A percentile compares a stretch with the other conserved stretches of the same genome.
phyloP scores from a whole-genome alignment of 2,329 filamentous ascomycete species.

The Colletotrichum cuscutae region DNA sequence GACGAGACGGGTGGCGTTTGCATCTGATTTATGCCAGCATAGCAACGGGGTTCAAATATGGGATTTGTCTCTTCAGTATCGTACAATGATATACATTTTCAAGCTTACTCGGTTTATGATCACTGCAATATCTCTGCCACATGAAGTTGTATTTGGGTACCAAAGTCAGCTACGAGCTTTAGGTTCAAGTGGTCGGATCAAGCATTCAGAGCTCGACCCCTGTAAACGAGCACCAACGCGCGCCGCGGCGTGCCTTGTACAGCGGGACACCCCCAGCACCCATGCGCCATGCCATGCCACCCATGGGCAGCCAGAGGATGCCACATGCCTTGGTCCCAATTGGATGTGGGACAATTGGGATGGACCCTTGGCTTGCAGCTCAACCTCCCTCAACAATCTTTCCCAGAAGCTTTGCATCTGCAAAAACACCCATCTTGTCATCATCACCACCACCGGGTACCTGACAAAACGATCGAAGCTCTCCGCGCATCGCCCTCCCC shows the following conservation, averaged over 20 bases:
- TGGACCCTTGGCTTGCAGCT: slow-evolving; percentile 28
- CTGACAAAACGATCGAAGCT: not conserved
- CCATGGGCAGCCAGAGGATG: not conserved
- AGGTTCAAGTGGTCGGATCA: not conserved
- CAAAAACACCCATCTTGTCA: not conserved
- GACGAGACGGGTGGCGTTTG: not conserved
- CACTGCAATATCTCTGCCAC: not conserved
- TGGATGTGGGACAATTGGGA: slow-evolving; percentile 1
- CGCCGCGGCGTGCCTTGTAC: slow-evolving; percentile 13
- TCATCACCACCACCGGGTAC: too few species aligned
- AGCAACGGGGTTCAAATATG: slow-evolving; percentile 19
- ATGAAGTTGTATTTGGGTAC: too few species aligned
- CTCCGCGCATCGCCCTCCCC: not conserved
- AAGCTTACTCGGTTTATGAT: not conserved
- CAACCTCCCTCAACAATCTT: slow-evolving; percentile 35
- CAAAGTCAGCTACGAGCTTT: not conserved
- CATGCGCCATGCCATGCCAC: not conserved
- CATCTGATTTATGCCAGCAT: not conserved
- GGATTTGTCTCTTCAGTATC: not conserved
- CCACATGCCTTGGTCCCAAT: slow-evolving; percentile 20
- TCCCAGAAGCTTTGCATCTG: not conserved
- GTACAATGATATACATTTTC: not conserved
- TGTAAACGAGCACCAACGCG: not conserved
- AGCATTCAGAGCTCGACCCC: not conserved
- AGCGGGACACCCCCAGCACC: slow-evolving; percentile 7